Evolutionary conservation across 495 filamentous ascomycete species (phyloP).

Genomic region (Trichoderma virens): DNA sequence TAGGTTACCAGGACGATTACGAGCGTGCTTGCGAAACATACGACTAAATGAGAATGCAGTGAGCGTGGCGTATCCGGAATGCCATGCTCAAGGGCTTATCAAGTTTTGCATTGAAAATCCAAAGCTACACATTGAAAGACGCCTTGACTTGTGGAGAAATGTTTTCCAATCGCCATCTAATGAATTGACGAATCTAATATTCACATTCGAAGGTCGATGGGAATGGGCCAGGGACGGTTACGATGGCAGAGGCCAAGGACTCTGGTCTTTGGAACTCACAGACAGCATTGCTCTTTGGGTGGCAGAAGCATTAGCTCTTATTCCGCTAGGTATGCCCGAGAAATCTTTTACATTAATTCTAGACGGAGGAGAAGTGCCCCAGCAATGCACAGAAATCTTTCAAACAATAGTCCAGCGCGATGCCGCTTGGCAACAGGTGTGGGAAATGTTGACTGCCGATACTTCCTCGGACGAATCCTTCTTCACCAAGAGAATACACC

Average conservation of each 20-base stretch:
- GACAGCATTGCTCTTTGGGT: neutral
- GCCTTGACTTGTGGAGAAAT: neutral
- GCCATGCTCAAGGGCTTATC: neutral
- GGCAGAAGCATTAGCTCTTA: neutral
- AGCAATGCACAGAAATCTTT: neutral
- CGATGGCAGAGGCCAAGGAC: neutral
- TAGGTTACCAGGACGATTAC: neutral
- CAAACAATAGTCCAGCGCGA: neutral
- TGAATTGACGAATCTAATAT: neutral
- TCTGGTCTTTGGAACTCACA: neutral
- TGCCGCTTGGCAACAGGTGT: neutral
- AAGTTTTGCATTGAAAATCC: neutral
- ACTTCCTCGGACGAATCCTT: neutral
- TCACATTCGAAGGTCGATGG: neutral
- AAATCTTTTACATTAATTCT: neutral
- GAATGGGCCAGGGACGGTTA: neutral
- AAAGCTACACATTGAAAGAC: neutral
- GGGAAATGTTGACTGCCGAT: neutral
- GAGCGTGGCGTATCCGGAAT: neutral
- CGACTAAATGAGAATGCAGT: neutral
- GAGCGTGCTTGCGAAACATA: neutral
- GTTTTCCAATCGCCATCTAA: neutral
- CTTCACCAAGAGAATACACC: neutral
- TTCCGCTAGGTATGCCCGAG: neutral
- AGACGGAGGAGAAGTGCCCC: neutral